These are phyloP conservation scores for Zygnema cylindricum DNA, from an alignment of 139 green algal species.

Conservation along the genomic window DNA sequence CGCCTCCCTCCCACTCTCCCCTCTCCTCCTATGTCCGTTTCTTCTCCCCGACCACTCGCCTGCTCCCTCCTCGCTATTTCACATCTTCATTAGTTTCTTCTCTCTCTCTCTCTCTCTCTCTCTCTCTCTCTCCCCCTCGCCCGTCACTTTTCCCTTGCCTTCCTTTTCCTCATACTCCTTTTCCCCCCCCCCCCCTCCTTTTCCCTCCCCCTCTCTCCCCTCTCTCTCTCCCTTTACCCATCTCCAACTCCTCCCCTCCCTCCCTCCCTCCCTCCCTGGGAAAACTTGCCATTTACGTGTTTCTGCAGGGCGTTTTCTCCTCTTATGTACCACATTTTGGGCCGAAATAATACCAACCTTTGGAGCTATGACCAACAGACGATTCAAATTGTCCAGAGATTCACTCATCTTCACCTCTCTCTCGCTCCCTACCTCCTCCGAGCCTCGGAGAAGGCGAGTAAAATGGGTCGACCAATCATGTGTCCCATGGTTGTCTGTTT, in stretches of 20 bases:
- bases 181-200: not conserved
- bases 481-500: constrained; percentile 50
- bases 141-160: not conserved
- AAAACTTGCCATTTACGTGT: not conserved
- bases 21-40: too few species aligned
- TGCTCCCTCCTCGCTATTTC: too few species aligned
- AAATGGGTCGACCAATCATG: constrained; percentile 14
- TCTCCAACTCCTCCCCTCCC: not conserved
- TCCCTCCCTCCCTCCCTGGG: not conserved
- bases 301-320: constrained; percentile 27
- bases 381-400: constrained; percentile 22
- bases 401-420: constrained; percentile 38
- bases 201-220: not conserved
- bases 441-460: not conserved
- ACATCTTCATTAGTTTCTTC: too few species aligned
- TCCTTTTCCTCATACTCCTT: not conserved
- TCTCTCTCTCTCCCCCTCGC: too few species aligned
- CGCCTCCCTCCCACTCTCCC: too few species aligned
- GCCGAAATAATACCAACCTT: constrained; percentile 42
- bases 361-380: constrained; percentile 37
- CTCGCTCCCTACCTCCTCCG: constrained; percentile 40
- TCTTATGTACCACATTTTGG: constrained; percentile 57
- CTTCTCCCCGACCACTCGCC: too few species aligned
- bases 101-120: too few species aligned
- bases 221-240: not conserved